phyloP scores from a whole-genome alignment of 2,329 filamentous ascomycete species.

The Domatiomyces globalis region DNA sequence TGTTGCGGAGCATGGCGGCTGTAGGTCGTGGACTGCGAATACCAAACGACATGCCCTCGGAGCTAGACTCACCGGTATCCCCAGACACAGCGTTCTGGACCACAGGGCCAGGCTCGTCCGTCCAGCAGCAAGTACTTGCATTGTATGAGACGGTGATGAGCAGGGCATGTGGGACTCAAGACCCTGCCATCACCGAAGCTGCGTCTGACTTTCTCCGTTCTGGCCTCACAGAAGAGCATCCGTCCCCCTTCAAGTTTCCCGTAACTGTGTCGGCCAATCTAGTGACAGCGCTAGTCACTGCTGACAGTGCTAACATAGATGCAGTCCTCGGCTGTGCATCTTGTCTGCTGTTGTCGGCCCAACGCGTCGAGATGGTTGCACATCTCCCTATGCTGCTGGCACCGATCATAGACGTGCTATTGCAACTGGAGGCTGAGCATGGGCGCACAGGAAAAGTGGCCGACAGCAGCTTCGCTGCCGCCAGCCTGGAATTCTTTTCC shows the following conservation, averaged over 20 bases:
- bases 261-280: constrained; percentile 29
- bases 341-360: constrained; percentile 30
- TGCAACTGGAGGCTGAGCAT: constrained; percentile 13
- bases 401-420: constrained; percentile 27
- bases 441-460: constrained; percentile 19
- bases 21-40: constrained; percentile 16
- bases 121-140: constrained; percentile 10
- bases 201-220: constrained; percentile 33
- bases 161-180: constrained; percentile 6
- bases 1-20: constrained; percentile 23
- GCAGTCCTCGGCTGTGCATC: constrained; percentile 33
- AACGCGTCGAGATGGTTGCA: constrained; percentile 23
- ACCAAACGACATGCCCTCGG: constrained; percentile 12
- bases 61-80: constrained; percentile 7
- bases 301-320: constrained; percentile 28
- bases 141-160: constrained; percentile 23
- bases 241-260: constrained; percentile 31
- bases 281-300: constrained; percentile 25
- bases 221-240: constrained; percentile 30
- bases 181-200: constrained; percentile 30
- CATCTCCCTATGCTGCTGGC: constrained; percentile 19
- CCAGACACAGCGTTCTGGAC: constrained; percentile 10
- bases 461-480: constrained; percentile 31
- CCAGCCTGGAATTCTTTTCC: constrained; percentile 32
- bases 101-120: constrained; percentile 7